A percentile compares a stretch with the other conserved stretches of the same genome.
phyloP scores from a whole-genome alignment of 257 asterid species.

The Solanum bulbocastanum region DNA sequence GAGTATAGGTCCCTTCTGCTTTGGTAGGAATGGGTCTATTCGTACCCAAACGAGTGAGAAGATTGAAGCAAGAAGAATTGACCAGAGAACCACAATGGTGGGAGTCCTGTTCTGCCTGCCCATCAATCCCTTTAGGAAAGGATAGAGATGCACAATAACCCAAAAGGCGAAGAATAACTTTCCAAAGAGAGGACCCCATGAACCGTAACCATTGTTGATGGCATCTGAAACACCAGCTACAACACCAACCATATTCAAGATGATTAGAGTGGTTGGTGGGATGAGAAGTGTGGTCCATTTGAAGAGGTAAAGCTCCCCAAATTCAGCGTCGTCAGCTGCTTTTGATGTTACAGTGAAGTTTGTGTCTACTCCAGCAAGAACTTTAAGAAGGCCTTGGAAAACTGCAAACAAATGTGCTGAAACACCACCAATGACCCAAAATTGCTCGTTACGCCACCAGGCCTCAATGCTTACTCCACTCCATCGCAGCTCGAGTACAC shows the following conservation, averaged over 20 bases:
- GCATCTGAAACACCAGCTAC: constrained; percentile 83
- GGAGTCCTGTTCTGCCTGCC: constrained; percentile 86
- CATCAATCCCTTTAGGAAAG: constrained; percentile 82
- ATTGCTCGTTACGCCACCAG: constrained; percentile 88
- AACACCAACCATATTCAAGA: constrained; percentile 71
- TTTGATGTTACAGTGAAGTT: constrained; percentile 73
- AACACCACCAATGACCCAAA: constrained; percentile 86
- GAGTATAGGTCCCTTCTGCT: constrained; percentile 76
- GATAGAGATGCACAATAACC: constrained; percentile 85
- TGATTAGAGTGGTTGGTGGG: constrained; percentile 73
- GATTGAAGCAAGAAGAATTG: constrained; percentile 68
- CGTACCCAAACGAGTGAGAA: constrained; percentile 85
- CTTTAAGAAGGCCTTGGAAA: constrained; percentile 88
- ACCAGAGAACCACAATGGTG: constrained; percentile 81
- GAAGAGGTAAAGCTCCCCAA: constrained; percentile 83
- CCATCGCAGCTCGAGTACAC: constrained; percentile 79
- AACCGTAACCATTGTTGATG: constrained; percentile 62
- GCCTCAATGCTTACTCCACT: constrained; percentile 84
- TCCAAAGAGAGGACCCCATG: constrained; percentile 82
- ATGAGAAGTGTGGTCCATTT: constrained; percentile 86
- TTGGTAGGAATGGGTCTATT: constrained; percentile 84
- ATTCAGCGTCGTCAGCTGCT: constrained; percentile 61
- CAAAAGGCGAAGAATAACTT: constrained; percentile 81
- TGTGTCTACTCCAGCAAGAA: constrained; percentile 73
- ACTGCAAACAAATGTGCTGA: constrained; percentile 80